Evolutionary conservation across 306 rosid genomes (phyloP), one percentile per base, ranked within the genome.

Genomic region (Vicia sativa): DNA sequence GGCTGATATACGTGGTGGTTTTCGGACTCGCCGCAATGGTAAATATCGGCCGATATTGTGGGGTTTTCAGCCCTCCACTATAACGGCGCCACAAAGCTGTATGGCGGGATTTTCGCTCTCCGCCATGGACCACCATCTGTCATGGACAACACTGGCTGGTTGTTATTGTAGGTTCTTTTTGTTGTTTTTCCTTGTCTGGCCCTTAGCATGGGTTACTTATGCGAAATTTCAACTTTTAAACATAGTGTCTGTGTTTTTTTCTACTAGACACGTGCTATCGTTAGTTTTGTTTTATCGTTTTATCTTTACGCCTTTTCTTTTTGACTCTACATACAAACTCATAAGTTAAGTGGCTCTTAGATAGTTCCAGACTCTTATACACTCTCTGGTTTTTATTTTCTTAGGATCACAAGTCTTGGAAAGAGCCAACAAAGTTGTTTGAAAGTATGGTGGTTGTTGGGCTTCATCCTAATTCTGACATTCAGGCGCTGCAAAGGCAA

Each of bases 361-460:
- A 56, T 72, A 45, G 48, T 80, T 72, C 62, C 50, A 68, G 21
- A 34, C 16, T 31, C 85, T 81, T 23, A 80, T 68, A 14, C 7
- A 52, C 62, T 57, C 18, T 29, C 13, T 54, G 6, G 37, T 54
- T 9, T 85, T 59, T 65, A 75, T 77, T 66, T 80, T 83, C 85
- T 79, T 82, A 93, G 99, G 97, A 90, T 74, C 90, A 90, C 43
- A 91, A 77, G 80, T 84, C 95, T 80, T 85, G 80, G 79, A 93
- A 93, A 87, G 90, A 88, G 78, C 96, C 99, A 2, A 80, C 90
- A 0, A 81, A 79, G 72, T 95, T 93, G 74, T 90, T 90, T 29
- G 99, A 93, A 87, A 88, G 99, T 80, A 83, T 93, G 90, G 91
- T 90, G 62, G 91, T 93, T 55, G 87, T 82, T 46, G 99, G 99